A percentile compares a stretch with the other conserved stretches of the same genome.
phyloP scores from a whole-genome alignment of 2,329 filamentous ascomycete species.

The Claviceps pusilla region DNA sequence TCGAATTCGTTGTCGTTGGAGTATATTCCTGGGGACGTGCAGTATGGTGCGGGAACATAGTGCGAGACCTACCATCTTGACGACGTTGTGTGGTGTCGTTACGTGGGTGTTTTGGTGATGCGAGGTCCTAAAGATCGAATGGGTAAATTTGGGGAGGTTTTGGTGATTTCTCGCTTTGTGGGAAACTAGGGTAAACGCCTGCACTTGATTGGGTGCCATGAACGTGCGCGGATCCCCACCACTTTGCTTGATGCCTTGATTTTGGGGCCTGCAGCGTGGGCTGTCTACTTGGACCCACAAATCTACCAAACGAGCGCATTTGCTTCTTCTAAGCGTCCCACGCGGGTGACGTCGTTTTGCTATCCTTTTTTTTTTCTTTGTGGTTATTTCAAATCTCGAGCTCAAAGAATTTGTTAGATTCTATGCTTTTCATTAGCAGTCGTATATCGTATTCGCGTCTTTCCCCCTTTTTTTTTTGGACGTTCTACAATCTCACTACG shows the following conservation, averaged over 20 bases:
- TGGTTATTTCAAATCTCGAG: not conserved
- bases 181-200: conserved; percentile 25
- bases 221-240: conserved; percentile 9
- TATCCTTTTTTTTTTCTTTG: not conserved
- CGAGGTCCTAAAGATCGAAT: conserved; percentile 20
- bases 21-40: not conserved
- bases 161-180: conserved; percentile 31
- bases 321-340: not conserved
- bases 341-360: too few relatives aligned
- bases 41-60: conserved; percentile 6
- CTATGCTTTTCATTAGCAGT: too few relatives aligned
- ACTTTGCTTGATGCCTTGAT: conserved; percentile 2
- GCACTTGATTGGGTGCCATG: conserved; percentile 18
- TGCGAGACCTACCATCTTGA: conserved; percentile 32
- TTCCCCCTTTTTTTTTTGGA: too few relatives aligned
- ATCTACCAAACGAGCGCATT: not conserved
- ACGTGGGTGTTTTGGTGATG: conserved; percentile 28
- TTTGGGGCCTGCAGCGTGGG: conserved; percentile 1
- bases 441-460: too few relatives aligned
- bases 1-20: not conserved
- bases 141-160: conserved; percentile 26
- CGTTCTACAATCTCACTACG: not conserved
- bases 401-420: too few relatives aligned
- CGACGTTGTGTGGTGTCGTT: conserved; percentile 30
- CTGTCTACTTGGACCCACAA: not conserved